phyloP scores from a whole-genome alignment of 495 filamentous ascomycete genomes.

The Xylaria acuta region DNA sequence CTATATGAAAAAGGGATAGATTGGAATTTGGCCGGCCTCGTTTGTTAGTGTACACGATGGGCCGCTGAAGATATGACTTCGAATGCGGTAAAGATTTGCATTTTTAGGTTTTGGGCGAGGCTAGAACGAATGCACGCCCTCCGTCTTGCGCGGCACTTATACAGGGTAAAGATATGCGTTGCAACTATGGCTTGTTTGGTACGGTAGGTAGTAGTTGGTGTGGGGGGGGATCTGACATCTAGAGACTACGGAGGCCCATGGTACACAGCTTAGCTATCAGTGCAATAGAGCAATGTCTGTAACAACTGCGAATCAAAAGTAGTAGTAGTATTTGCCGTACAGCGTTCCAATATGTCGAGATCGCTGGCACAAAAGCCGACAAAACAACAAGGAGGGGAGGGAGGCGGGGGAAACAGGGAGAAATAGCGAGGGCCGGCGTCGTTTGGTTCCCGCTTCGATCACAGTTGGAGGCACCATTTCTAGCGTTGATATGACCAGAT shows the following conservation, averaged over 20 bases:
- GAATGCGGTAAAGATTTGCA: slow-evolving; percentile 23
- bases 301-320: not conserved
- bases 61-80: not conserved
- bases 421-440: not conserved
- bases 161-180: slow-evolving; percentile 19
- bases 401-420: not conserved
- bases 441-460: slow-evolving; percentile 2
- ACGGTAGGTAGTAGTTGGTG: slow-evolving; percentile 22
- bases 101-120: slow-evolving; percentile 15
- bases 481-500: not conserved
- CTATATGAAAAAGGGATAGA: not conserved
- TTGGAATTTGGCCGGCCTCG: not conserved
- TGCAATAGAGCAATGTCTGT: slow-evolving; percentile 8
- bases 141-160: slow-evolving; percentile 16
- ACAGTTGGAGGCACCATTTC: slow-evolving; percentile 14
- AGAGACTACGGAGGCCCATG: not conserved
- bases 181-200: slow-evolving; percentile 19
- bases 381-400: not conserved
- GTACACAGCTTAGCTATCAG: not conserved
- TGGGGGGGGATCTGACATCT: slow-evolving; percentile 22
- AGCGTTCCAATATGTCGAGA: slow-evolving; percentile 12
- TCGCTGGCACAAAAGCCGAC: slow-evolving; percentile 6
- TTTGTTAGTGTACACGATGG: slow-evolving; percentile 12
- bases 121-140: slow-evolving; percentile 23
- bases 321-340: not conserved